A percentile compares a stretch with the other conserved stretches of the same genome.
Evolutionary conservation across 2,329 filamentous ascomycete genomes (phyloP).

Genomic region (Grosmannia penicillata): DNA sequence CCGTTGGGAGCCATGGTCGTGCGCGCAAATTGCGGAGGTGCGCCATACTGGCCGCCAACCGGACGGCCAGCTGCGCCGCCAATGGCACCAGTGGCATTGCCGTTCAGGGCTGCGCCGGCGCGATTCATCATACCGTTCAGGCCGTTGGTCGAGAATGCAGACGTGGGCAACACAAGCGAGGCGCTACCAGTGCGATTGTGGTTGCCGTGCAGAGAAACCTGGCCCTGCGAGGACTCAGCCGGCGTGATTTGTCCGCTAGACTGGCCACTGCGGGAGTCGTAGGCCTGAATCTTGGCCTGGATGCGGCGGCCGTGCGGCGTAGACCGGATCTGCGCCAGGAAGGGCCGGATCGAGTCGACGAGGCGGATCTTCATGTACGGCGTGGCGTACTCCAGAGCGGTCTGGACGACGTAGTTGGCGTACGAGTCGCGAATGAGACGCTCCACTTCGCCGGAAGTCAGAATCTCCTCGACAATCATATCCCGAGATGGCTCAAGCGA

Average conservation of each 20-base stretch:
- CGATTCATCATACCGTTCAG: constrained; percentile 16
- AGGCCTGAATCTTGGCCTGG: constrained; percentile 65
- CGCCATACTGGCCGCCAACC: constrained; percentile 6
- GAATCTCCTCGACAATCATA: constrained; percentile 73
- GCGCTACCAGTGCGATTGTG: constrained; percentile 27
- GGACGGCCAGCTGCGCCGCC: constrained; percentile 2
- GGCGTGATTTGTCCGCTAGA: constrained; percentile 35
- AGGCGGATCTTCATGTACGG: constrained; percentile 57
- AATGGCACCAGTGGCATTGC: not conserved
- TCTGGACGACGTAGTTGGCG: constrained; percentile 97
- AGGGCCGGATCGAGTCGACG: constrained; percentile 72
- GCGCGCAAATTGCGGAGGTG: constrained; percentile 10
- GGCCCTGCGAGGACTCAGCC: constrained; percentile 36
- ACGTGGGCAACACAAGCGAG: constrained; percentile 18
- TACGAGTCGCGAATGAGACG: constrained; percentile 82
- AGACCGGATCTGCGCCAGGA: constrained; percentile 70
- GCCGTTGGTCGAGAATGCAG: constrained; percentile 17
- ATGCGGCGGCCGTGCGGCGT: constrained; percentile 93
- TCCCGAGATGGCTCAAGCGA: constrained; percentile 61
- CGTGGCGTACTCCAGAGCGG: constrained; percentile 75
- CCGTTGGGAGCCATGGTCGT: constrained; percentile 3
- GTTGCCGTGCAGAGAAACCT: constrained; percentile 30
- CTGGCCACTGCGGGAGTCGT: constrained; percentile 29
- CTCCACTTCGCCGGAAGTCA: constrained; percentile 61
- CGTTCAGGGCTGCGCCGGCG: not conserved